Conservation (phyloP, 2,329 filamentous ascomycete genomes). For the Aureobasidium sp. region DNA sequence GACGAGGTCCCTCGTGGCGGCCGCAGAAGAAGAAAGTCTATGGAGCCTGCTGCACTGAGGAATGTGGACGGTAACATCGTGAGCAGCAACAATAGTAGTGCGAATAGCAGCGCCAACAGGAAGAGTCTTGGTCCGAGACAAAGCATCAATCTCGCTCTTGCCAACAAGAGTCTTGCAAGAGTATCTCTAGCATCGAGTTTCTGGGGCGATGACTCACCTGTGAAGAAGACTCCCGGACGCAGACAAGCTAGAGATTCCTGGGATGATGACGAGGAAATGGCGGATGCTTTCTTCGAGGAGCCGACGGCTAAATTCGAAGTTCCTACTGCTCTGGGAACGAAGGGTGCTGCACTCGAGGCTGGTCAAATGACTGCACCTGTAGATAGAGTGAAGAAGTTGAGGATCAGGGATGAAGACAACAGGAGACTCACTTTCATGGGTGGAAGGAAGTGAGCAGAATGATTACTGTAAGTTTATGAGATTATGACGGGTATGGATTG, state of each 20-base stretch:
- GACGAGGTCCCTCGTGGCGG: slow-evolving; percentile 26
- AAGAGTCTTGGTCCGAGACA: slow-evolving; percentile 15
- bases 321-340: slow-evolving; percentile 24
- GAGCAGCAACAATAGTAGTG: slow-evolving; percentile 23
- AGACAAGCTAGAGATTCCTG: slow-evolving; percentile 13
- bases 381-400: slow-evolving; percentile 28
- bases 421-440: slow-evolving; percentile 27
- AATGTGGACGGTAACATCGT: slow-evolving; percentile 29
- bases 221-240: slow-evolving; percentile 16
- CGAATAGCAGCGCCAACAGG: slow-evolving; percentile 24
- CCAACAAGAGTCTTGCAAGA: slow-evolving; percentile 19
- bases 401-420: slow-evolving; percentile 22
- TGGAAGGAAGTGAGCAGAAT: slow-evolving; percentile 10
- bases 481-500: background rate
- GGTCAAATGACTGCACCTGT: slow-evolving; percentile 31
- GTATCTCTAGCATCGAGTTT: slow-evolving; percentile 16
- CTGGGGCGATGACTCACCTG: slow-evolving; percentile 17
- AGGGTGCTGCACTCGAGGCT: slow-evolving; percentile 15
- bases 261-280: slow-evolving; percentile 23
- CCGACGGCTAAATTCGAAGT: slow-evolving; percentile 21
- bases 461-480: background rate
- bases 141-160: background rate
- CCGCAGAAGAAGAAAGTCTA: slow-evolving; percentile 29
- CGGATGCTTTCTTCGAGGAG: slow-evolving; percentile 21
- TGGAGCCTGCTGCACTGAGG: slow-evolving; percentile 29